Evolutionary conservation across 2,329 filamentous ascomycete genomes (phyloP), one percentile per base, ranked within the genome.

Genomic region (Calycina herbarum): DNA sequence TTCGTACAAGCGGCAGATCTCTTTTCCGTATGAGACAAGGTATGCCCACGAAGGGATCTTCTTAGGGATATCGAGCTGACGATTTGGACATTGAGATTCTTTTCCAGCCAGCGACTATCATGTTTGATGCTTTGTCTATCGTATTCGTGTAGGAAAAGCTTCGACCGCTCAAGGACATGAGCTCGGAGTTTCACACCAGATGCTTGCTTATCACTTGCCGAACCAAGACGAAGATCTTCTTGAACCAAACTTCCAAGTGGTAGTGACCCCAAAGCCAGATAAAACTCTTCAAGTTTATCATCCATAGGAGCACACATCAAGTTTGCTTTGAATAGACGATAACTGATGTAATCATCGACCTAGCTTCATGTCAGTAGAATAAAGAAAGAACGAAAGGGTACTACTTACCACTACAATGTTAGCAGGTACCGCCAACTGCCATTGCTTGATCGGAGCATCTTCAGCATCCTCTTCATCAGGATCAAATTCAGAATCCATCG

Each of bases 301-400:
- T 99, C 95, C 76, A 97, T 92, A 0, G 95, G 96, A 0, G 94
- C 93, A 67, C 91, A 93, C 33, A 96, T 84, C 35, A 99, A 82
- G 68, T 88, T 86, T 62, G 93, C 87, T 74, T 94, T 94, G 82
- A 99, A 99, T 1, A 95, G 82, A 40, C 90, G 89, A 76, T 94
- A 97, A 73, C 91, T 93, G 72, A 92, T 91, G 72, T 95, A 94
- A 73, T 98, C 94, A 75, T 97, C 93, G 11, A 94, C 68, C 67
- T 73, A 45, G 2, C n/a, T 33, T 10, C 13, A 24, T 20, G 33
- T 71, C 62, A 71, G 67, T 51, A 35, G 5, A 27, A 17, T 40
- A 29, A 35, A 17, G 38, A 1, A 11, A 27, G 20, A 24, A 40
- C 5, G 13, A 57, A 13, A 57, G 3, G 27, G 3, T 8, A 42